Base-by-base conservation (phyloP, 177 flowering plant species). In the Vitis hybrid region DNA sequence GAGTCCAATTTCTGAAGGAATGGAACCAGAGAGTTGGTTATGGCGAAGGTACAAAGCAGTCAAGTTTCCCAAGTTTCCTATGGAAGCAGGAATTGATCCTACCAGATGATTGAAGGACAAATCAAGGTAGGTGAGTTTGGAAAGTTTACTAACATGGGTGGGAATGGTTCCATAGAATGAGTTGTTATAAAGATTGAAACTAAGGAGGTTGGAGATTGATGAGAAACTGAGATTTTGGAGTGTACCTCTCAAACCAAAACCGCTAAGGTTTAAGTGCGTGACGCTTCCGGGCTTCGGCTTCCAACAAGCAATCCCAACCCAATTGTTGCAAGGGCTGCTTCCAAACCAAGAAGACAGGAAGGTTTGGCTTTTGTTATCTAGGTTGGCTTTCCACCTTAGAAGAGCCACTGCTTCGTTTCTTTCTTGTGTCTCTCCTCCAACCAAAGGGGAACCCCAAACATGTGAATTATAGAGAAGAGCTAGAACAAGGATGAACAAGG, bases 21-120 rank as follows among this genome's bases (percentile, higher is more conserved):
- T 52, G 1, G 56, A 23, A 12, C 69, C 69, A 52, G 49, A 56
- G 17, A 67, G 60, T 19, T 14, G 14, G 51, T 67, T 67, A 7
- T 56, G 8, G 55, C 1, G 6, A 17, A 67, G 51, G 26, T 4
- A 11, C n/a, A 67, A 62, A 56, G 2, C 8, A n/a, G 51, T 0
- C 23, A 67, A 56, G 1, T 56, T 67, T 21, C 56, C 34, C 23
- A 67, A 56, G 18, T 56, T 56, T 6, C 70, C 70, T n/a, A 67
- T 34, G 26, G 61, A 56, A 26, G 50, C 15, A 23, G 70, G 62
- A 14, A 67, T 34, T 34, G 51, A 54, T 0, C 60, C 69, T 7
- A 9, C 26, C 8, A 66, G 48, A 9, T 23, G 7, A 15, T 66
- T 66, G n/a, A 1, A 3, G 12, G 61, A 58, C 18, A 58, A 18